A percentile compares a stretch with the other conserved stretches of the same genome.
Conservation (phyloP, 805 yeast genomes). For the Wickerhamiella allomyrinae region DNA sequence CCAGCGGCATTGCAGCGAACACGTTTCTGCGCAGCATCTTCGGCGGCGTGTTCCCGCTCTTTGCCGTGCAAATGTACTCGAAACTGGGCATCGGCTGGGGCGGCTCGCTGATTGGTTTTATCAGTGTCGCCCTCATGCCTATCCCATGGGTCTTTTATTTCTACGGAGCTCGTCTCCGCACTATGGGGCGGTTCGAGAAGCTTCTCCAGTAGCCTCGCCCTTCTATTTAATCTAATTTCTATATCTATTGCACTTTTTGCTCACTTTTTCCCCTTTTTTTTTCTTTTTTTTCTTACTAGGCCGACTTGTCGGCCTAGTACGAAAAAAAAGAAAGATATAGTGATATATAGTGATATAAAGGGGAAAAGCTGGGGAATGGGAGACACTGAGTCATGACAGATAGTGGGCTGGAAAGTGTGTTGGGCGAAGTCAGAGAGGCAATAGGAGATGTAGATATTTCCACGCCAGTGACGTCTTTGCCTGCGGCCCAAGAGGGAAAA, state of each 20-base stretch:
- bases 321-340: too few relatives aligned
- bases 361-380: neutral
- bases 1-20: slow-evolving; percentile 46
- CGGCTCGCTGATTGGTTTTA: slow-evolving; percentile 34
- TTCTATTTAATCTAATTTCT: neutral
- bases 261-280: neutral
- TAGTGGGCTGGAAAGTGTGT: slow-evolving; percentile 10
- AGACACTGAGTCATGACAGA: slow-evolving; percentile 3
- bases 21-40: slow-evolving; percentile 41
- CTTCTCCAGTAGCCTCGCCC: neutral
- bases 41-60: slow-evolving; percentile 51
- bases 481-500: neutral
- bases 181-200: slow-evolving; percentile 13
- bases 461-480: neutral
- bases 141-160: slow-evolving; percentile 40
- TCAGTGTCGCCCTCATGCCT: slow-evolving; percentile 30
- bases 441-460: slow-evolving; percentile 13
- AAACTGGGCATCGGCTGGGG: slow-evolving; percentile 41
- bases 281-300: too few relatives aligned
- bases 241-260: neutral
- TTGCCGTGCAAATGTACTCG: slow-evolving; percentile 45
- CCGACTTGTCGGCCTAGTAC: too few relatives aligned
- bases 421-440: slow-evolving; percentile 15
- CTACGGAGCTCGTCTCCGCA: slow-evolving; percentile 28
- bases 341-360: too few relatives aligned